Evolutionary conservation across 2,329 filamentous ascomycete species (phyloP), one percentile per base, ranked within the genome.

Genomic region (Erysiphe neolycopersici): DNA sequence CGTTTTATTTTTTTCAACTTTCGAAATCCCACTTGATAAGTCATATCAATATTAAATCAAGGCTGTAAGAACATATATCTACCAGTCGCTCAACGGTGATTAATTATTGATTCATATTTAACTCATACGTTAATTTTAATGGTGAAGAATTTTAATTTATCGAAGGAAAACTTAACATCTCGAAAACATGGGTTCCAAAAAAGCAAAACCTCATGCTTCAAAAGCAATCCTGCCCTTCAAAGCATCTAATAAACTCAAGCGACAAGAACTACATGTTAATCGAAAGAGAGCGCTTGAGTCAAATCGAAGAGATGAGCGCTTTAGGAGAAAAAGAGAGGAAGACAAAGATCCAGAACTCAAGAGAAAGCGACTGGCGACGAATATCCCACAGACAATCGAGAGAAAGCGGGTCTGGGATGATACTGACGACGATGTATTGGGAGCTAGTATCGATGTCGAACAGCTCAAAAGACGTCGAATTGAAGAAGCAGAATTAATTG

Each of bases 361-460:
- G 51, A 73, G 72, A 47, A 71, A 78, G 50, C 72, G 89, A 52
- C 64, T 87, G 47, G 74, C 73, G 47, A 73, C 70, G 51, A 93
- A 93, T 62, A 69, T 84, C 38, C 79, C 89, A 0, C 60, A 72
- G 44, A 92, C 83, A 0, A 68, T 93, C 46, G 85, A 94, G 53
- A 72, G 75, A 53, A 93, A 93, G 65, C 73, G 89, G 58, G 74
- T 82, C 30, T 95, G 83, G 82, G 85, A 94, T 53, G 76, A 85
- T 43, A 70, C 71, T 42, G 75, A 75, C 41, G 68, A 69, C 41
- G 71, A 76, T 50, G 67, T 62, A 41, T 62, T 73, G 5, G 67
- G 66, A 48, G 53, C 53, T 42, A 57, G 55, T 41, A 69, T 76
- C 30, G 69, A 76, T 48, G 60, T 76, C 44, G 67, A 72, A 50